These are phyloP conservation scores for Hymenochaete sp. DNA, from an alignment of 1,284 basidiomycete genomes.

Conservation along the genomic window DNA sequence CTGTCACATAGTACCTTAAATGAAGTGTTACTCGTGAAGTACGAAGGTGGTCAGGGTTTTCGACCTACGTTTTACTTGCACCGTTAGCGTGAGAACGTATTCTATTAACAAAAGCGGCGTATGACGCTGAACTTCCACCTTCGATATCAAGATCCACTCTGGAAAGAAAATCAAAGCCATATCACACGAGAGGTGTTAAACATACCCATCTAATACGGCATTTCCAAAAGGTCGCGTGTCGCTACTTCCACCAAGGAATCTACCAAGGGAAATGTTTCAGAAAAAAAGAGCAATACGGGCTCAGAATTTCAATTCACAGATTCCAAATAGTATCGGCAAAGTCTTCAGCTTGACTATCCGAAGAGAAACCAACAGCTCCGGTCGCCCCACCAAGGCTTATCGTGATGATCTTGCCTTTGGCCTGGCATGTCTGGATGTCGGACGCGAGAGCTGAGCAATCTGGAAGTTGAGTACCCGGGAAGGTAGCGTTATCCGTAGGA, in stretches of 20 bases:
- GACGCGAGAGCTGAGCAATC: constrained; percentile 45
- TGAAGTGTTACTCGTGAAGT: no score
- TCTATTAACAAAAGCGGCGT: constrained; percentile 49
- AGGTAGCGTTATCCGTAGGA: constrained; percentile 42
- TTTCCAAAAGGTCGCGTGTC: constrained; percentile 52
- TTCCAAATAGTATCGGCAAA: constrained; percentile 60
- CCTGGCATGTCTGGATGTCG: constrained; percentile 51
- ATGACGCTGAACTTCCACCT: constrained; percentile 45
- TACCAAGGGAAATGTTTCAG: no score
- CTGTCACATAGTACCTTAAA: constrained; percentile 50
- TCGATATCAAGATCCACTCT: constrained; percentile 65
- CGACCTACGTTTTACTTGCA: constrained; percentile 44
- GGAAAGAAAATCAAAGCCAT: constrained; percentile 6
- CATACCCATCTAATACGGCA: constrained; percentile 56
- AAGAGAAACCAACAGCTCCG: constrained; percentile 46
- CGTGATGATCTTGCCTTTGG: constrained; percentile 54
- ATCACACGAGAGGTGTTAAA: constrained; percentile 2
- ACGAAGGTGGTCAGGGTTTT: neutral
- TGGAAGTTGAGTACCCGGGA: constrained; percentile 47
- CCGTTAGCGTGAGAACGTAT: constrained; percentile 43
- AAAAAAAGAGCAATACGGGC: no score
- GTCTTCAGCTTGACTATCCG: constrained; percentile 40
- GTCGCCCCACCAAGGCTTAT: constrained; percentile 41
- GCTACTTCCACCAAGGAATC: constrained; percentile 51
- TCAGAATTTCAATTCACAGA: no score